Conservation (phyloP, 768 basidiomycete species). For the Boletus sp. region DNA sequence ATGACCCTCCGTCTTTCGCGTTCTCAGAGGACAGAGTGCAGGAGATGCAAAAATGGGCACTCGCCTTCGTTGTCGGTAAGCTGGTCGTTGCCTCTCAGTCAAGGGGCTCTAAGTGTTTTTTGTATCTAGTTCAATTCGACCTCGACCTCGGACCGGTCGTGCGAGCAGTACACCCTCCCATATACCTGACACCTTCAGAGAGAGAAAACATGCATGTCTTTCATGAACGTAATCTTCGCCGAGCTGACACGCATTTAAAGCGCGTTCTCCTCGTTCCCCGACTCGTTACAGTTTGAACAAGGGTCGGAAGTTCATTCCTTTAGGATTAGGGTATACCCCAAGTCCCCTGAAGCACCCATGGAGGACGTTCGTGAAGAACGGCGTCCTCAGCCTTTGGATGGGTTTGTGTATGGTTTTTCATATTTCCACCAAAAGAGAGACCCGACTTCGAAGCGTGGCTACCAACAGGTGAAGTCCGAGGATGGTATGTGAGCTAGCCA, state of each 20-base stretch:
- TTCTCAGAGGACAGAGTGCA: slow-evolving; percentile 46
- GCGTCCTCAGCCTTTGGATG: slow-evolving; percentile 47
- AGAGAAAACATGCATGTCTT: slow-evolving; percentile 71
- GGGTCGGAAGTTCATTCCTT: slow-evolving; percentile 85
- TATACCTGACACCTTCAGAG: slow-evolving; percentile 62
- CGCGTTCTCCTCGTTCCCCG: slow-evolving; percentile 90
- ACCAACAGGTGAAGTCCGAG: slow-evolving; percentile 58
- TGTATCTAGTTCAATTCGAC: slow-evolving; percentile 74
- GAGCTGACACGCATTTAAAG: slow-evolving; percentile 37
- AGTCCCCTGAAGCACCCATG: slow-evolving; percentile 15
- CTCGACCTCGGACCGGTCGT: slow-evolving; percentile 82
- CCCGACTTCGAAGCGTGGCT: slow-evolving; percentile 66
- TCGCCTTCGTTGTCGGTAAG: slow-evolving; percentile 64
- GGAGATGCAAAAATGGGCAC: slow-evolving; percentile 62
- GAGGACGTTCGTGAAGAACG: slow-evolving; percentile 21
- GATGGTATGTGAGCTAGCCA: neutral
- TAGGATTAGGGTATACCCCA: slow-evolving; percentile 60
- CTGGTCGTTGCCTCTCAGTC: neutral
- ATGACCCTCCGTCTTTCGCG: slow-evolving; percentile 41
- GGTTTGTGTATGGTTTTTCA: slow-evolving; percentile 74
- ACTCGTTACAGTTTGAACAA: slow-evolving; percentile 81
- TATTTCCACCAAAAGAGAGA: slow-evolving; percentile 74
- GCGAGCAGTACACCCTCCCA: slow-evolving; percentile 62
- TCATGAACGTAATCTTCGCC: neutral
- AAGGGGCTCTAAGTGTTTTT: neutral